These are phyloP conservation scores for Metarhizium rileyi DNA, from an alignment of 2,329 filamentous ascomycete genomes.

Conservation along the genomic window DNA sequence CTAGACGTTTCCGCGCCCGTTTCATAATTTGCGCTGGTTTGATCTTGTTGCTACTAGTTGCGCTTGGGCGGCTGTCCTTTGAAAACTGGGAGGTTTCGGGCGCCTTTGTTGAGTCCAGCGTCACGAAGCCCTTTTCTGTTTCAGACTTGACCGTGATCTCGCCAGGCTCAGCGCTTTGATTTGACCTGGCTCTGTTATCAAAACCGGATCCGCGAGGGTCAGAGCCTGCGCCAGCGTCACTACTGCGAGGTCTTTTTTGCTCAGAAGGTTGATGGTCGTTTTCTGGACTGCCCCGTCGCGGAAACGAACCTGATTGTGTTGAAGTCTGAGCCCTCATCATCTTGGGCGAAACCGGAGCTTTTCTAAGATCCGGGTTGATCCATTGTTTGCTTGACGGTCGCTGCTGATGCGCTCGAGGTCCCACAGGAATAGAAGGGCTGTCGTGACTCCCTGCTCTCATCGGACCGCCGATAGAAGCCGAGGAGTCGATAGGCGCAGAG, in stretches of 20 bases:
- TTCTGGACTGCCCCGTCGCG: conserved; percentile 27
- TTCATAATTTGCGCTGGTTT: conserved; percentile 5
- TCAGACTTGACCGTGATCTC: conserved; percentile 34
- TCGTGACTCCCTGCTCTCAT: conserved; percentile 31
- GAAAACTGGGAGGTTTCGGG: neutral
- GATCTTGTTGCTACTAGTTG: neutral
- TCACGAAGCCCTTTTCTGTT: conserved; percentile 15
- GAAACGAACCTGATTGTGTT: conserved; percentile 28
- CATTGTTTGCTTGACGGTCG: conserved; percentile 50
- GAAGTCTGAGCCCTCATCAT: conserved; percentile 40
- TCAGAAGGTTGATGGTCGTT: conserved; percentile 24
- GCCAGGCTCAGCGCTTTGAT: conserved; percentile 36
- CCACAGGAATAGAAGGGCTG: conserved; percentile 40
- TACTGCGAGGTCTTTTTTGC: conserved; percentile 40
- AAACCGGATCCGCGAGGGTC: conserved; percentile 24
- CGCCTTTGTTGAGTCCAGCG: neutral
- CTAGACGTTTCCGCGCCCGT: conserved; percentile 18
- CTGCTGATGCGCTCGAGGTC: conserved; percentile 42
- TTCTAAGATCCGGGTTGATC: conserved; percentile 46
- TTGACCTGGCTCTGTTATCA: conserved; percentile 27
- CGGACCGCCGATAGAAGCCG: conserved; percentile 28
- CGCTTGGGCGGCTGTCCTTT: neutral
- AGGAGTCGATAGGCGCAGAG: conserved; percentile 10
- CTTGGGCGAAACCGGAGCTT: conserved; percentile 42
- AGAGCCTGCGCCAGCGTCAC: conserved; percentile 42